Evolutionary conservation across 768 basidiomycete genomes (phyloP).

Genomic region (Amanita brunnescens): DNA sequence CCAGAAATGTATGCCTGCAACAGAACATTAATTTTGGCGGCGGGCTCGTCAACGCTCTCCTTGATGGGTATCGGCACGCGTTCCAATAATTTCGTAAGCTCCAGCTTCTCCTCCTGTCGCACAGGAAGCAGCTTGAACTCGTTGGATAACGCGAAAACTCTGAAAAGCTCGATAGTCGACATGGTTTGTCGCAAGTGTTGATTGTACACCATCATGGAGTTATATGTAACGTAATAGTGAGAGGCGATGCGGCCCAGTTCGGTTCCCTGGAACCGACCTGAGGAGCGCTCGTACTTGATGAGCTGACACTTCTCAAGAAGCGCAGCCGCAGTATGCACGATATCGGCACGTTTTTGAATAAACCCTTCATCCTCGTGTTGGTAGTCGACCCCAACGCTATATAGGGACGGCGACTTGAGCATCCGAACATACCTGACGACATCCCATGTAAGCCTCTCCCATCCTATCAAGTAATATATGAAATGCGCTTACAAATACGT

Average conservation of each 20-base stretch:
- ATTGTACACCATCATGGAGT: slow-evolving; percentile 95
- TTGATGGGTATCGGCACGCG: slow-evolving; percentile 96
- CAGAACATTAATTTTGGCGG: slow-evolving; percentile 95
- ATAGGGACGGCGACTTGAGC: slow-evolving; percentile 82
- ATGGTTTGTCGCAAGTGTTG: slow-evolving; percentile 85
- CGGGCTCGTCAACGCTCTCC: slow-evolving; percentile 92
- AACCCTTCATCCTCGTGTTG: slow-evolving; percentile 75
- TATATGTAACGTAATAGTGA: slow-evolving; percentile 92
- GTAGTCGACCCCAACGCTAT: slow-evolving; percentile 86
- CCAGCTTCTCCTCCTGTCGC: slow-evolving; percentile 84
- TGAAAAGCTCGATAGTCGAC: slow-evolving; percentile 84
- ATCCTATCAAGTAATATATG: neutral
- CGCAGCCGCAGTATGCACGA: slow-evolving; percentile 88
- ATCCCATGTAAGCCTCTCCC: neutral
- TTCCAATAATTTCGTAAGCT: slow-evolving; percentile 83
- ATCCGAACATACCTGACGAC: slow-evolving; percentile 80
- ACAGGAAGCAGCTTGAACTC: slow-evolving; percentile 91
- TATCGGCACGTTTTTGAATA: slow-evolving; percentile 91
- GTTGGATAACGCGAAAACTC: slow-evolving; percentile 91
- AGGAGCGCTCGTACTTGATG: slow-evolving; percentile 85
- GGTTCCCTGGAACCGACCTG: slow-evolving; percentile 85
- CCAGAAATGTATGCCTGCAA: slow-evolving; percentile 93
- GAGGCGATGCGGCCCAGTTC: slow-evolving; percentile 93
- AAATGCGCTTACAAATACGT: slow-evolving; percentile 70
- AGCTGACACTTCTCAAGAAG: slow-evolving; percentile 91